Conservation (phyloP, 345 rosid species). For the Rhodamnia argentea region DNA sequence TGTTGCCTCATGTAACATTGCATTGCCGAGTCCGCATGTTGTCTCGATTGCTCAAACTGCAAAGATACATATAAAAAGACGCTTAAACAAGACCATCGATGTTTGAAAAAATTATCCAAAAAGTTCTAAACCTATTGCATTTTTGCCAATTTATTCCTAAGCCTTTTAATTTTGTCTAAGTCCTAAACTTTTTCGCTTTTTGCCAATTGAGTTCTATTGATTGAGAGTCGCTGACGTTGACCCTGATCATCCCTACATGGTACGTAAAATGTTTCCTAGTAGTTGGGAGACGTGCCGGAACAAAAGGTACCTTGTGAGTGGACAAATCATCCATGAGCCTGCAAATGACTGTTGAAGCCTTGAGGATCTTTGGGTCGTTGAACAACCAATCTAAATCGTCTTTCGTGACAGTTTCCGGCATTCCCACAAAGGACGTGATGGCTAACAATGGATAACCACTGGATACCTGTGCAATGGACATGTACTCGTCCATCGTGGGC, state of each 20-base stretch:
- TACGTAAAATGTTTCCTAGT: too few species aligned
- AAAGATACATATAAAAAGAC: neutral
- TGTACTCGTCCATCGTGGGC: neutral
- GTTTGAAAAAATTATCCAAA: neutral
- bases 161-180: too few species aligned
- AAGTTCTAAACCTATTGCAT: too few species aligned
- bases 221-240: too few species aligned
- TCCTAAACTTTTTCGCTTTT: too few species aligned
- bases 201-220: too few species aligned
- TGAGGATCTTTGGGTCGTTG: neutral
- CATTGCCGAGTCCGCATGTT: conserved; percentile 7
- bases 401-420: conserved; percentile 5
- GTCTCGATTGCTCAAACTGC: conserved; percentile 4
- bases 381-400: conserved; percentile 10
- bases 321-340: conserved; percentile 18
- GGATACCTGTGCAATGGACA: neutral
- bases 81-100: neutral
- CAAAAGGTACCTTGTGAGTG: conserved; percentile 3
- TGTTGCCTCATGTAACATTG: conserved; percentile 27
- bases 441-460: neutral
- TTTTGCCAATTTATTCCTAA: too few species aligned
- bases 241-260: too few species aligned
- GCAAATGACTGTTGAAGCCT: neutral
- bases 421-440: neutral
- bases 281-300: neutral